phyloP scores from a whole-genome alignment of 2,329 filamentous ascomycete genomes.

The Colletotrichum noveboracense region DNA sequence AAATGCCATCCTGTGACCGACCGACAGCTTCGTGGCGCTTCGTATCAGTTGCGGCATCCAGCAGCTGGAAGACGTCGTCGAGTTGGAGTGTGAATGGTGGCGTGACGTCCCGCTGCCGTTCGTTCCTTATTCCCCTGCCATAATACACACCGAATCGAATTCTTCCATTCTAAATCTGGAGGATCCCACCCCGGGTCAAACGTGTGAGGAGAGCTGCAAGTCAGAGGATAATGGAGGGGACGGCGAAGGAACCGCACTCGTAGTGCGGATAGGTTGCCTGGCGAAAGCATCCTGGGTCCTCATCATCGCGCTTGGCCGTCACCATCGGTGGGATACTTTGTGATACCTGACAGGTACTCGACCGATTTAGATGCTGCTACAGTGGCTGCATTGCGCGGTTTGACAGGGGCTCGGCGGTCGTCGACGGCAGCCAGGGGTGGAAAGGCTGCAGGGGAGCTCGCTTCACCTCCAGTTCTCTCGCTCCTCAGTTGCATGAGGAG shows the following conservation, averaged over 20 bases:
- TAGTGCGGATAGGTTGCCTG: neutral
- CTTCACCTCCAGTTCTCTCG: neutral
- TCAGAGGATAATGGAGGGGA: neutral
- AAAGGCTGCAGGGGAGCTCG: neutral
- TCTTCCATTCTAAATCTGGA: neutral
- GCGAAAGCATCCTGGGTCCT: neutral
- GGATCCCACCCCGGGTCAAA: neutral
- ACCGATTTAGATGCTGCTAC: neutral
- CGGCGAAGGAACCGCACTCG: neutral
- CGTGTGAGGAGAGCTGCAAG: neutral
- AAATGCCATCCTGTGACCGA: neutral
- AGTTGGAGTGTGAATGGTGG: neutral
- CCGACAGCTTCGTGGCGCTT: neutral
- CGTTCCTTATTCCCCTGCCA: neutral
- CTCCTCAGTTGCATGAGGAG: neutral
- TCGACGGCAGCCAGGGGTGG: neutral
- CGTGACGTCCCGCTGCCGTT: neutral
- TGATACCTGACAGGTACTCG: neutral
- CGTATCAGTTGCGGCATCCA: neutral
- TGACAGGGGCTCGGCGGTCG: neutral
- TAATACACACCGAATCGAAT: neutral
- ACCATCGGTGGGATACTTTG: neutral
- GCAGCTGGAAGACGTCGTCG: neutral
- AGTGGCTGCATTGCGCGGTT: slow-evolving; percentile 7
- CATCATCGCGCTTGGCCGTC: neutral